Evolutionary conservation across 192 early-diverging fungal genomes (phyloP).

Genomic region (Backusella psychrophila): DNA sequence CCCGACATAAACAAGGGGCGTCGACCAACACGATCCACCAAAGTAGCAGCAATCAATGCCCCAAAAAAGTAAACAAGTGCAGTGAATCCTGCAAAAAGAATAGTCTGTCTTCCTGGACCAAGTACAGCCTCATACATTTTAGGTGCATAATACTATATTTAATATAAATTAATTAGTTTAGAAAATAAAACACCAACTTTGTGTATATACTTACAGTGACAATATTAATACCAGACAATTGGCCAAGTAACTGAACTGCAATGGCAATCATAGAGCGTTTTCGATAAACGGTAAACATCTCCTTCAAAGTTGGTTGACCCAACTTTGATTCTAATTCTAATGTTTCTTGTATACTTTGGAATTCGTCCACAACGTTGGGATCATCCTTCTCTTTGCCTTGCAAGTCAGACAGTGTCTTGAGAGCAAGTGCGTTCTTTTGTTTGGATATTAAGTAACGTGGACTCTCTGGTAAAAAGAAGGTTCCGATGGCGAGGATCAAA

Average conservation of each 20-base stretch:
- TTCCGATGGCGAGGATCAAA: constrained; percentile 61
- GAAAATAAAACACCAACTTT: neutral
- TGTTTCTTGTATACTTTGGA: constrained; percentile 57
- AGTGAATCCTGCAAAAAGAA: constrained; percentile 20
- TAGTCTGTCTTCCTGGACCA: neutral
- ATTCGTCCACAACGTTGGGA: constrained; percentile 55
- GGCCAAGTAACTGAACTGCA: constrained; percentile 22
- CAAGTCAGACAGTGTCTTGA: constrained; percentile 41
- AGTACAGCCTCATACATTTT: constrained; percentile 25
- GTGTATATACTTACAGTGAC: constrained; percentile 12
- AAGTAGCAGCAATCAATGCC: neutral
- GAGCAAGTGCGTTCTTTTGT: constrained; percentile 59
- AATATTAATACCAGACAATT: constrained; percentile 21
- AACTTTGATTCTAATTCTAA: constrained; percentile 36
- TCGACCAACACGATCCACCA: constrained; percentile 21
- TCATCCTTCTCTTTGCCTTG: constrained; percentile 19
- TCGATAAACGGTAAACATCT: constrained; percentile 32
- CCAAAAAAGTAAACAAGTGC: constrained; percentile 17
- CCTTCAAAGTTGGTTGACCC: constrained; percentile 35
- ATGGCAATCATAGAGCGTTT: constrained; percentile 19
- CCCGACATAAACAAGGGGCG: constrained; percentile 26
- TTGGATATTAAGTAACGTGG: constrained; percentile 77
- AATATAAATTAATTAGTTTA: neutral
- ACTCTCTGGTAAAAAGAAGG: constrained; percentile 76
- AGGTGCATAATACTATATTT: constrained; percentile 22